A percentile compares a stretch with the other conserved stretches of the same genome.
Conservation (phyloP, 108 stramenopile species). For the Nitzschia inconspicua region DNA sequence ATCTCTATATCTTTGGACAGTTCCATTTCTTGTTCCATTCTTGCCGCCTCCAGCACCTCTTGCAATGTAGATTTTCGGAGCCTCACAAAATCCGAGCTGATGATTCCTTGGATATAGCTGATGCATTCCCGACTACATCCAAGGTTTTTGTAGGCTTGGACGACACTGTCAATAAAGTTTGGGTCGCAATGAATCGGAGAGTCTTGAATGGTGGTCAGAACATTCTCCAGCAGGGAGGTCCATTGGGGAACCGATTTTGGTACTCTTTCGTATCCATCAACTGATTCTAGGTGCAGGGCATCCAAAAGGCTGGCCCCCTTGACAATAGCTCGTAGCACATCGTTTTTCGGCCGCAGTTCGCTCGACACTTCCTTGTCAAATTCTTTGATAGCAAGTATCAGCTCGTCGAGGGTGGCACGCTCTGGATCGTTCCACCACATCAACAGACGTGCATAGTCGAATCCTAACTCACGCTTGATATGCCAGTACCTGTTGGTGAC, state of each 20-base stretch:
- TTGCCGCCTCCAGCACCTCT: background rate
- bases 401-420: slow-evolving; percentile 53
- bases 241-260: slow-evolving; percentile 11
- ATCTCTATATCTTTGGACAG: background rate
- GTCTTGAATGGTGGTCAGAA: slow-evolving; percentile 2
- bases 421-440: slow-evolving; percentile 75
- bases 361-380: slow-evolving; percentile 28
- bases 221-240: slow-evolving; percentile 9
- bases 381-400: slow-evolving; percentile 56
- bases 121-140: slow-evolving; percentile 5
- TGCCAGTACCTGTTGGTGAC: slow-evolving; percentile 56
- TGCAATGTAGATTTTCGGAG: background rate
- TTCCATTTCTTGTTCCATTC: background rate
- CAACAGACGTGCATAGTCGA: slow-evolving; percentile 54
- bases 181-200: slow-evolving; percentile 14
- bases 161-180: slow-evolving; percentile 17
- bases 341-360: slow-evolving; percentile 42
- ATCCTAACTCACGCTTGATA: slow-evolving; percentile 54
- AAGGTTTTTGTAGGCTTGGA: slow-evolving; percentile 9
- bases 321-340: slow-evolving; percentile 13
- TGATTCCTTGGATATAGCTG: background rate
- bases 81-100: background rate
- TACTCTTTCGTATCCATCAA: slow-evolving; percentile 8
- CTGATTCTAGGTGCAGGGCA: background rate
- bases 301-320: slow-evolving; percentile 4